Conservation (phyloP, 257 asterid species). For the Linderniella brevidens region DNA sequence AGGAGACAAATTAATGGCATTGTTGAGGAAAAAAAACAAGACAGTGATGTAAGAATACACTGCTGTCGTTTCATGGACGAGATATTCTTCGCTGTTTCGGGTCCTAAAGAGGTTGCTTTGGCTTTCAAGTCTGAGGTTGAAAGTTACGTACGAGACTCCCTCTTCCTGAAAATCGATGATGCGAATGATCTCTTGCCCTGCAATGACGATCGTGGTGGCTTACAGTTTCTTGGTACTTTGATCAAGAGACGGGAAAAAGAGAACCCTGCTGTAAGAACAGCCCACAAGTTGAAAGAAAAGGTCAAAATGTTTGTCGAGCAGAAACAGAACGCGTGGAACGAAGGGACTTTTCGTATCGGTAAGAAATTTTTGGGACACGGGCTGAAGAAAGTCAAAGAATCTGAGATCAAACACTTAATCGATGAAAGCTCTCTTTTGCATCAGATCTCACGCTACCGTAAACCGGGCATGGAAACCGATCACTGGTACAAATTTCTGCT, state of each 20-base stretch:
- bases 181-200: slow-evolving; percentile 34
- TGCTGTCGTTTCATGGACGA: slow-evolving; percentile 93
- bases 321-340: slow-evolving; percentile 69
- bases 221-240: slow-evolving; percentile 62
- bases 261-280: slow-evolving; percentile 47
- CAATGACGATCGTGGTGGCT: slow-evolving; percentile 23
- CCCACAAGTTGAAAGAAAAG: slow-evolving; percentile 79
- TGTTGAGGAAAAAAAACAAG: slow-evolving; percentile 11
- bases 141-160: slow-evolving; percentile 37
- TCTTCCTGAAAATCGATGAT: slow-evolving; percentile 36
- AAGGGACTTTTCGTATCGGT: slow-evolving; percentile 56
- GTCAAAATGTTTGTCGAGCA: slow-evolving; percentile 47
- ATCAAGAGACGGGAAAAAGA: slow-evolving; percentile 44
- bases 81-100: slow-evolving; percentile 55
- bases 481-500: slow-evolving; percentile 75
- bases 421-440: slow-evolving; percentile 39
- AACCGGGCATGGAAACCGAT: slow-evolving; percentile 82
- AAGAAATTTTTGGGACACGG: slow-evolving; percentile 86
- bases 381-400: slow-evolving; percentile 80
- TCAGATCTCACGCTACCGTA: slow-evolving; percentile 46
- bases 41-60: slow-evolving; percentile 34
- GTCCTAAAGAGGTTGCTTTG: slow-evolving; percentile 54
- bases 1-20: slow-evolving; percentile 59
- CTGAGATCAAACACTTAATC: slow-evolving; percentile 67
- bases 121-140: slow-evolving; percentile 46